These are phyloP conservation scores for Aspergillus sp. DNA, from an alignment of 2,329 filamentous ascomycete genomes.

Conservation along the genomic window DNA sequence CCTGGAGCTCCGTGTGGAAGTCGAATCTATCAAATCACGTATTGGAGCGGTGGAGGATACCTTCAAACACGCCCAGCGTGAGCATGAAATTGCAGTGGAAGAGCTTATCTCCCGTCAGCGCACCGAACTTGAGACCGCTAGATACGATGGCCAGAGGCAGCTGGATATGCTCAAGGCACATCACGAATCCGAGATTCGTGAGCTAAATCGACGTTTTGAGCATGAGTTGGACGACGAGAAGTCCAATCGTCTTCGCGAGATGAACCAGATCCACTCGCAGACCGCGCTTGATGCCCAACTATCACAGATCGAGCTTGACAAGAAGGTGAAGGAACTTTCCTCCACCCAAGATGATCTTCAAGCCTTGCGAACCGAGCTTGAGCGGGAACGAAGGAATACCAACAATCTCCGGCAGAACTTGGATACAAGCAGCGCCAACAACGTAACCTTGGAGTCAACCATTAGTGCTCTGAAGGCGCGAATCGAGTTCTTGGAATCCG, in stretches of 20 bases:
- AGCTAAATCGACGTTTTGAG: conserved; percentile 62
- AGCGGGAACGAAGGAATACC: conserved; percentile 64
- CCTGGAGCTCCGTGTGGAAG: conserved; percentile 62
- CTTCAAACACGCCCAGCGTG: conserved; percentile 53
- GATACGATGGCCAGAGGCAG: conserved; percentile 51
- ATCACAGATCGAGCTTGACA: conserved; percentile 47
- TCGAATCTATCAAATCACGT: conserved; percentile 61
- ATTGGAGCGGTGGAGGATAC: conserved; percentile 50
- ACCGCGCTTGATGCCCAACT: conserved; percentile 40
- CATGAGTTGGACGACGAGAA: conserved; percentile 67
- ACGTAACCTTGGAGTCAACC: conserved; percentile 69
- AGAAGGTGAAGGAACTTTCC: conserved; percentile 56
- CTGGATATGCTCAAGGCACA: conserved; percentile 58
- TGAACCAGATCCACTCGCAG: conserved; percentile 37
- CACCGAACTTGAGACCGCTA: conserved; percentile 41
- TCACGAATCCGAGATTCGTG: conserved; percentile 68
- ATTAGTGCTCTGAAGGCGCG: conserved; percentile 75
- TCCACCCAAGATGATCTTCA: conserved; percentile 43
- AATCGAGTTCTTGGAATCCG: conserved; percentile 85
- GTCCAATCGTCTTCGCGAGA: conserved; percentile 36
- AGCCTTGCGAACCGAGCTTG: conserved; percentile 49
- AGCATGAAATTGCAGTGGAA: conserved; percentile 53
- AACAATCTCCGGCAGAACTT: conserved; percentile 59
- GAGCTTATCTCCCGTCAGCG: conserved; percentile 55
- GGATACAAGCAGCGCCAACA: conserved; percentile 60